These are phyloP conservation scores for Bruguiera gymnorhiza DNA, from an alignment of 345 rosid species.

Conservation along the genomic window DNA sequence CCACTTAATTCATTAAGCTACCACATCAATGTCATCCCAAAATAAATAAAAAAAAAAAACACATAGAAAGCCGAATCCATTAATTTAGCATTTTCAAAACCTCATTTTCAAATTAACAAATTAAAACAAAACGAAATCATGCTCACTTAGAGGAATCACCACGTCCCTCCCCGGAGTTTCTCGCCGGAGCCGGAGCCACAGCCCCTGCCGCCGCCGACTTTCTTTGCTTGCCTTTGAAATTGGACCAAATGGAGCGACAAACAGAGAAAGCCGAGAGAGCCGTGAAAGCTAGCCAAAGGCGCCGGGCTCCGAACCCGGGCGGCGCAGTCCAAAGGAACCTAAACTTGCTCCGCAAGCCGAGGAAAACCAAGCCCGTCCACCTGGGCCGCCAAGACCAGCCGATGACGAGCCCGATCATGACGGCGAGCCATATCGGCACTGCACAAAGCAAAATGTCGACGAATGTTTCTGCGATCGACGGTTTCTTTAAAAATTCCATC, in stretches of 20 bases:
- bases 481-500: conserved; percentile 54
- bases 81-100: background rate
- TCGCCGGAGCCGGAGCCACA: conserved; percentile 16
- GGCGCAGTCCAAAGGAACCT: conserved; percentile 90
- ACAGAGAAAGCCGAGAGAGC: conserved; percentile 85
- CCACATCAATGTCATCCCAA: too few relatives aligned
- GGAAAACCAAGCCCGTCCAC: conserved; percentile 80
- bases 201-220: conserved; percentile 27
- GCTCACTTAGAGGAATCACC: conserved; percentile 40
- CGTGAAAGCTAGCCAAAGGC: conserved; percentile 87
- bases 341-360: conserved; percentile 74
- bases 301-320: conserved; percentile 91
- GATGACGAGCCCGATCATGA: conserved; percentile 89
- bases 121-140: background rate
- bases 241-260: conserved; percentile 67
- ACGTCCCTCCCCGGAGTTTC: conserved; percentile 27
- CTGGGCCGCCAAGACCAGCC: conserved; percentile 99
- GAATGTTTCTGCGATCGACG: conserved; percentile 74
- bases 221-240: conserved; percentile 37
- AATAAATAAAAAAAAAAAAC: too few relatives aligned
- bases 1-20: too few relatives aligned
- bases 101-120: background rate
- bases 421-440: conserved; percentile 95
- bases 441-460: conserved; percentile 89
- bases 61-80: background rate